Base-by-base conservation (phyloP, 192 early-diverging fungal genomes). In the Linnemannia elongata region DNA sequence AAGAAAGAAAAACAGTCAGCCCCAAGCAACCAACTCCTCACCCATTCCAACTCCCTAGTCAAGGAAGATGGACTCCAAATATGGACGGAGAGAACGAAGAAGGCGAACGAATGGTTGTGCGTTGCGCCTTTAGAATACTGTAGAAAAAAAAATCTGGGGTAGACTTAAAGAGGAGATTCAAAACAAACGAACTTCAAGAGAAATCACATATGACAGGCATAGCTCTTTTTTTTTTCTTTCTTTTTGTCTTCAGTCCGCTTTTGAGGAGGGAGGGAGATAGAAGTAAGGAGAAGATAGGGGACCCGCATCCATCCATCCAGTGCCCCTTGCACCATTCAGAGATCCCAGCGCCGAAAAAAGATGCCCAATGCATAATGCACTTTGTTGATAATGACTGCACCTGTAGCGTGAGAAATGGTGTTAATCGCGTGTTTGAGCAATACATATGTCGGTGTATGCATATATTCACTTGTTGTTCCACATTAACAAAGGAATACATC, bases 391-490 rank as follows among this genome's bases (percentile, higher is more conserved):
- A 0, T 60, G 57, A 6, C 57, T 66, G 12, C 30, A 66, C 38
- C 38, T 39, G 60, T 66, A 66, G 60, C 60, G 60, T 66, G 60
- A 66, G 60, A 66, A 66, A 66, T 66, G 30, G 60, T 66, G n/a
- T 15, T 4, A 66, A 66, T 66, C 60, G 60, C 60, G 60, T 66
- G 60, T 66, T 66, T 45, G 44, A 3, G 8, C 44, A 30, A 27
- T 63, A 24, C 54, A 24, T 7, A 57, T n/a, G 2, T 33, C 49
- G 0, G 17, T 52, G 47, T 4, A 49, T 49, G 47, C 47, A 49
- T 49, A 15, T 49, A 17, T 18, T 44, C 44, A 44, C 8, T 44
- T 49, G 13, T 49, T 18, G 47, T 49, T 49, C 47, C 18, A 49
- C 5, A 49, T 49, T 18, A 17, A 13, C 1, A 49, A 49, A 49